These are phyloP conservation scores for Phytophthora citrophthora DNA, from an alignment of 352 stramenopile species.

Conservation along the genomic window DNA sequence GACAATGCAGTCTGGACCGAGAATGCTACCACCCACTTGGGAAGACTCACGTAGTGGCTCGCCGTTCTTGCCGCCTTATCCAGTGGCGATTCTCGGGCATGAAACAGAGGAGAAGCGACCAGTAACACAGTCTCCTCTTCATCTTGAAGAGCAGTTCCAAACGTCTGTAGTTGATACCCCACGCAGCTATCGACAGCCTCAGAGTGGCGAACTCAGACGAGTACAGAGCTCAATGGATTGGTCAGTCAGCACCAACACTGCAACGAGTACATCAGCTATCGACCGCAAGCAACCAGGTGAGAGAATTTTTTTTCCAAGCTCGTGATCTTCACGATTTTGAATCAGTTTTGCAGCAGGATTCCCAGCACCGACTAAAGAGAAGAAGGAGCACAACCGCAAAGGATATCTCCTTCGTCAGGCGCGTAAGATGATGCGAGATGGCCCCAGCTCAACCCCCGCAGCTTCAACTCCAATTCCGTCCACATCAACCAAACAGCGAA, in stretches of 20 bases:
- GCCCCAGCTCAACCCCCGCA: slow-evolving; percentile 1
- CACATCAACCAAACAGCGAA: slow-evolving; percentile 11
- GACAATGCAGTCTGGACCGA: slow-evolving; percentile 15
- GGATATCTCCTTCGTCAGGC: slow-evolving; percentile 71
- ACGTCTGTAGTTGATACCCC: slow-evolving; percentile 14
- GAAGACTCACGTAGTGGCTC: slow-evolving; percentile 46
- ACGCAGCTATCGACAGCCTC: slow-evolving; percentile 10
- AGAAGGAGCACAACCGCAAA: slow-evolving; percentile 83
- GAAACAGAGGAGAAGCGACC: slow-evolving; percentile 41
- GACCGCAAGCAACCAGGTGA: slow-evolving; percentile 35
- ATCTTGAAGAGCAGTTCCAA: slow-evolving; percentile 30
- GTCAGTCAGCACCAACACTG: neutral
- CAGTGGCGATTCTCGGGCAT: slow-evolving; percentile 47
- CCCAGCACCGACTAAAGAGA: slow-evolving; percentile 26
- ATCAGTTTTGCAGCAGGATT: slow-evolving; percentile 5
- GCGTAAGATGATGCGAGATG: slow-evolving; percentile 52
- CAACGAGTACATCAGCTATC: neutral
- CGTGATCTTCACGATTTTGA: neutral
- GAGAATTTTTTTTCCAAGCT: neutral
- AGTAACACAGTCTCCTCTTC: slow-evolving; percentile 15
- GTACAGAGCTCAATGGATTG: slow-evolving; percentile 29
- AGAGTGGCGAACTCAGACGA: slow-evolving; percentile 20
- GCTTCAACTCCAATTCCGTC: neutral
- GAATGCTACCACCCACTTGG: slow-evolving; percentile 70
- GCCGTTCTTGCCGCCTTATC: slow-evolving; percentile 68